phyloP scores from a whole-genome alignment of 2,329 filamentous ascomycete genomes.

The Ceratocystiopsis minuta region DNA sequence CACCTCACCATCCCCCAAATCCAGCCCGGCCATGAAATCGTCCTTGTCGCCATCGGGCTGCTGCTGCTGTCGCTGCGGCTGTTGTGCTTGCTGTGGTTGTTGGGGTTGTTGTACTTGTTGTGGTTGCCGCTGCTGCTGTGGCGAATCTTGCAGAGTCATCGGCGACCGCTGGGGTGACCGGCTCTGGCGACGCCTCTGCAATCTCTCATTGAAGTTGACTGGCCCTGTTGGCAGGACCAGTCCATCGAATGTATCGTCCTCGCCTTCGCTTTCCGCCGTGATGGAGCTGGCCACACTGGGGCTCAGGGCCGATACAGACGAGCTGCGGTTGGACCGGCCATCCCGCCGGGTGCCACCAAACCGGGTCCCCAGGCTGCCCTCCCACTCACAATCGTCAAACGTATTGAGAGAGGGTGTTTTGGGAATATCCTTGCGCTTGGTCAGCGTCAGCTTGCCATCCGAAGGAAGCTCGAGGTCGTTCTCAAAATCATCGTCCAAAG shows the following conservation, averaged over 20 bases:
- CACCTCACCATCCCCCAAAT: constrained; percentile 67
- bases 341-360: constrained; percentile 76
- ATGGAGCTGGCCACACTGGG: constrained; percentile 85
- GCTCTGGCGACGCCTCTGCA: constrained; percentile 52
- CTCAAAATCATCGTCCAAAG: constrained; percentile 48
- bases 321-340: constrained; percentile 63
- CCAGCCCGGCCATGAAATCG: constrained; percentile 73
- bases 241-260: constrained; percentile 85
- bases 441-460: constrained; percentile 46
- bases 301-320: constrained; percentile 74
- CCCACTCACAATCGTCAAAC: constrained; percentile 77
- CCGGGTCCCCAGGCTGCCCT: constrained; percentile 79
- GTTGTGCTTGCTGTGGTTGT: not conserved
- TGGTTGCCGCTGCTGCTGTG: constrained; percentile 14
- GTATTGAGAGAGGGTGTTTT: constrained; percentile 40
- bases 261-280: constrained; percentile 82
- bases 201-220: constrained; percentile 61
- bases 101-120: not conserved
- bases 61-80: constrained; percentile 9
- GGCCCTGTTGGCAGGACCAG: constrained; percentile 69
- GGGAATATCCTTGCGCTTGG: constrained; percentile 41
- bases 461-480: constrained; percentile 53
- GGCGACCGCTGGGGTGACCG: constrained; percentile 31
- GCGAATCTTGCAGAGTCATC: constrained; percentile 4
- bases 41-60: constrained; percentile 35